Percentiles rank a stretch among this genome's conserved stretches.
Conservation (phyloP, 495 filamentous ascomycete species). For the Penicillium samsonianum region DNA sequence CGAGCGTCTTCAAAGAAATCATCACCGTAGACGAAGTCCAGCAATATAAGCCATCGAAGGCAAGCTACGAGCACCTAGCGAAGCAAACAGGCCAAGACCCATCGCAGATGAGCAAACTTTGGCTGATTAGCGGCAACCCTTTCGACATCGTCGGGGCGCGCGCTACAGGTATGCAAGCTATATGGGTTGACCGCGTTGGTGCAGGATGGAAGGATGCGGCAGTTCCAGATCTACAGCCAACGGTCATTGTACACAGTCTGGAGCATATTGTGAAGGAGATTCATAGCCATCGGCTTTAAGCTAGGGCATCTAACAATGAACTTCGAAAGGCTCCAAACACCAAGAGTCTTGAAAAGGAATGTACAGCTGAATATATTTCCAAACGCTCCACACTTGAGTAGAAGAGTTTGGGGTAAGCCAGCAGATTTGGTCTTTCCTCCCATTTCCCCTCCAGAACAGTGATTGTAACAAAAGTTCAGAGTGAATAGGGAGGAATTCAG, state of each 20-base stretch:
- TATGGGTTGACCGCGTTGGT: constrained; percentile 67
- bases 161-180: constrained; percentile 54
- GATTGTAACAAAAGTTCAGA: constrained; percentile 45
- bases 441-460: constrained; percentile 51
- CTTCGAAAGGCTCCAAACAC: not conserved
- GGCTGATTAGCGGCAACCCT: constrained; percentile 76
- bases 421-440: constrained; percentile 48
- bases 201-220: constrained; percentile 43
- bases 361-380: constrained; percentile 54
- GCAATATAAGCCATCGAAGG: constrained; percentile 70
- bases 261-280: constrained; percentile 34
- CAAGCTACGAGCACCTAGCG: constrained; percentile 62
- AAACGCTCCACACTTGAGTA: constrained; percentile 49
- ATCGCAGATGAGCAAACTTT: constrained; percentile 56
- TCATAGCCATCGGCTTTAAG: constrained; percentile 7
- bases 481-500: constrained; percentile 52
- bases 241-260: constrained; percentile 32
- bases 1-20: constrained; percentile 52
- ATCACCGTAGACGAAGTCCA: constrained; percentile 62
- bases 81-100: constrained; percentile 50
- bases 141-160: constrained; percentile 68
- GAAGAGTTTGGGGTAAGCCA: constrained; percentile 55
- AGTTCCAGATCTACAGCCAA: constrained; percentile 30
- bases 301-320: not conserved
- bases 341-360: constrained; percentile 19